Evolutionary conservation across 2,329 filamentous ascomycete species (phyloP).

Genomic region (Hypoxylon rubiginosum): DNA sequence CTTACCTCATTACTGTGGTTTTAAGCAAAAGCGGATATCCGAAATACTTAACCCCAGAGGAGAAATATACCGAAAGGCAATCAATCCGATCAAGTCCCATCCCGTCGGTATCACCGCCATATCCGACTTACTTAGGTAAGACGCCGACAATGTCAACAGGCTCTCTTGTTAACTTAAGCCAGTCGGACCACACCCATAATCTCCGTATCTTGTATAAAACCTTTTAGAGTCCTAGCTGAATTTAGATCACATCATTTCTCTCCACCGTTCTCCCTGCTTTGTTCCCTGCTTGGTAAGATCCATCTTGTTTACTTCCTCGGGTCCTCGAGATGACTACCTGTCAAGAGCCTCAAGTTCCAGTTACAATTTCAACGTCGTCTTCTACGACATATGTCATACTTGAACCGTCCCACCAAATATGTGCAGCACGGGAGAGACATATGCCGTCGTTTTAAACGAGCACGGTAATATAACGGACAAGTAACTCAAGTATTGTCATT

Average conservation of each 20-base stretch:
- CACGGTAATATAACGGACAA: neutral
- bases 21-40: neutral
- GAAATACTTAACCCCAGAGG: neutral
- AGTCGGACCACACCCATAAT: neutral
- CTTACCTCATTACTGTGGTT: too few relatives aligned
- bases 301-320: neutral
- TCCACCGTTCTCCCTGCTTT: neutral
- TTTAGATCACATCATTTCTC: constrained; percentile 1
- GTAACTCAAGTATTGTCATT: constrained; percentile 20
- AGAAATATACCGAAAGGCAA: neutral
- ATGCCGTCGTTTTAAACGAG: neutral
- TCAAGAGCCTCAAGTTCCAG: neutral
- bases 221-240: neutral
- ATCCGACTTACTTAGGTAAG: neutral
- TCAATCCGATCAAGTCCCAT: neutral
- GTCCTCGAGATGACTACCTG: neutral
- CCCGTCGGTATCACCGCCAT: neutral
- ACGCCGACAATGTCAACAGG: neutral
- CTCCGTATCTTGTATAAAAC: neutral
- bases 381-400: neutral
- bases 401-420: neutral
- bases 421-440: neutral
- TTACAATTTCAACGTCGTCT: neutral
- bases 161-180: neutral
- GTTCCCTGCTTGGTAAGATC: neutral